Evolutionary conservation across 805 yeast species (phyloP).

Genomic region (Kluyveromyces aestuarii): DNA sequence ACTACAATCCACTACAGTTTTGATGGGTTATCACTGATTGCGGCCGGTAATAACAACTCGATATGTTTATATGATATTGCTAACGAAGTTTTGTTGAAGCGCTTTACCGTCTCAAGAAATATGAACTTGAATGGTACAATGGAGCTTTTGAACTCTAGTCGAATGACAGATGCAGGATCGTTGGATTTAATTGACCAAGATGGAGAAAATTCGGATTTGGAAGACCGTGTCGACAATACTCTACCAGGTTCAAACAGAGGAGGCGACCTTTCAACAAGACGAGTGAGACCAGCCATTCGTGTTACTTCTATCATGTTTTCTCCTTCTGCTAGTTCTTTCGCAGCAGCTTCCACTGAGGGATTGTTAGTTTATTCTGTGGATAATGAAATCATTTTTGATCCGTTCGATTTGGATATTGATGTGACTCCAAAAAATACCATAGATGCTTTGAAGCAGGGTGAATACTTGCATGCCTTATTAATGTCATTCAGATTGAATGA

Average conservation of each 20-base stretch:
- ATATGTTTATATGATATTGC: constrained; percentile 86
- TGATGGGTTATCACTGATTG: constrained; percentile 81
- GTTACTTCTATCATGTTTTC: constrained; percentile 73
- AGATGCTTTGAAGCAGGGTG: constrained; percentile 46
- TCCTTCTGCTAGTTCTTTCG: constrained; percentile 84
- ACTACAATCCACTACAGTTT: constrained; percentile 75
- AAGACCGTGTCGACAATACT: constrained; percentile 64
- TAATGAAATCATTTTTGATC: constrained; percentile 71
- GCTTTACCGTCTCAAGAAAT: constrained; percentile 79
- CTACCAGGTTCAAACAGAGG: constrained; percentile 82
- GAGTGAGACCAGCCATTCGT: constrained; percentile 72
- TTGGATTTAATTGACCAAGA: constrained; percentile 70
- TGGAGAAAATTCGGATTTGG: constrained; percentile 80
- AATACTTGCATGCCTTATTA: constrained; percentile 66
- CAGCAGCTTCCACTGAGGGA: constrained; percentile 95
- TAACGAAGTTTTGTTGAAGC: constrained; percentile 74
- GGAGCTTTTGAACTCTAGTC: constrained; percentile 66
- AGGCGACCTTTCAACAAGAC: constrained; percentile 71
- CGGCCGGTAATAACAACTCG: constrained; percentile 89
- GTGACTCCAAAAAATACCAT: constrained; percentile 74
- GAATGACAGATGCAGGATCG: constrained; percentile 84
- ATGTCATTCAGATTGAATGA: constrained; percentile 95
- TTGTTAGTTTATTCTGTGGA: constrained; percentile 74
- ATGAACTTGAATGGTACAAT: constrained; percentile 88
- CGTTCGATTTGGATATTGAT: constrained; percentile 88